Percentiles rank a stretch among this genome's conserved stretches.
These are phyloP conservation scores for Globisporangium uncinulatum DNA, from an alignment of 352 stramenopile genomes.

Conservation along the genomic window DNA sequence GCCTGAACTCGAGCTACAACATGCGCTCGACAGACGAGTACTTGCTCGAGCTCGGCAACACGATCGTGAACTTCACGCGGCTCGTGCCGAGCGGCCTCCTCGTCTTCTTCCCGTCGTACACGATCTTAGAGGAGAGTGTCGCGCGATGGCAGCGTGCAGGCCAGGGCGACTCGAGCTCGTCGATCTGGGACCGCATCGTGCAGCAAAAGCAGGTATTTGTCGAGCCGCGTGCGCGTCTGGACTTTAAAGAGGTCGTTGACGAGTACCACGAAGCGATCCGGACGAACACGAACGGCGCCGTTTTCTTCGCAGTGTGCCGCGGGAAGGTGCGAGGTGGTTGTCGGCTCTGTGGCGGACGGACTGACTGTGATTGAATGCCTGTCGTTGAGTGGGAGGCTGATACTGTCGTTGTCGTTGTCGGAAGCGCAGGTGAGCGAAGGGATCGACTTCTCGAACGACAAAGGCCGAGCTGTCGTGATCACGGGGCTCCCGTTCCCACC, in stretches of 20 bases:
- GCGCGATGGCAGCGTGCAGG: conserved; percentile 58
- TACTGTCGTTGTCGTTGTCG: not conserved
- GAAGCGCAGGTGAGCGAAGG: conserved; percentile 92
- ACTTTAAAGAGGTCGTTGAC: conserved; percentile 79
- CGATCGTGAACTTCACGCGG: conserved; percentile 91
- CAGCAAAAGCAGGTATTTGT: conserved; percentile 79
- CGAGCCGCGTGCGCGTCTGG: conserved; percentile 56
- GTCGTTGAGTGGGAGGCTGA: no score
- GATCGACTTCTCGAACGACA: conserved; percentile 98
- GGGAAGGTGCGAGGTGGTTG: conserved; percentile 80
- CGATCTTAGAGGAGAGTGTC: conserved; percentile 89
- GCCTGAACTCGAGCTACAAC: conserved; percentile 94
- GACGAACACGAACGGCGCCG: conserved; percentile 77
- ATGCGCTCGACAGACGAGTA: conserved; percentile 92
- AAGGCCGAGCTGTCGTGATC: conserved; percentile 97
- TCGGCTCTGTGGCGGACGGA: not conserved
- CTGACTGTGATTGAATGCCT: no score
- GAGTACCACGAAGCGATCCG: conserved; percentile 77
- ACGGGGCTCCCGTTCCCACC: conserved; percentile 98
- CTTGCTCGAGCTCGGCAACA: conserved; percentile 94
- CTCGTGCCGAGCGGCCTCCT: conserved; percentile 96
- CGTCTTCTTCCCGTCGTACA: conserved; percentile 99
- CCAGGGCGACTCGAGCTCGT: conserved; percentile 31
- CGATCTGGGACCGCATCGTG: conserved; percentile 75
- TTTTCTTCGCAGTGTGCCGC: conserved; percentile 98